Evolutionary conservation across 2,329 filamentous ascomycete genomes (phyloP).

Genomic region (Diaporthe sp.): DNA sequence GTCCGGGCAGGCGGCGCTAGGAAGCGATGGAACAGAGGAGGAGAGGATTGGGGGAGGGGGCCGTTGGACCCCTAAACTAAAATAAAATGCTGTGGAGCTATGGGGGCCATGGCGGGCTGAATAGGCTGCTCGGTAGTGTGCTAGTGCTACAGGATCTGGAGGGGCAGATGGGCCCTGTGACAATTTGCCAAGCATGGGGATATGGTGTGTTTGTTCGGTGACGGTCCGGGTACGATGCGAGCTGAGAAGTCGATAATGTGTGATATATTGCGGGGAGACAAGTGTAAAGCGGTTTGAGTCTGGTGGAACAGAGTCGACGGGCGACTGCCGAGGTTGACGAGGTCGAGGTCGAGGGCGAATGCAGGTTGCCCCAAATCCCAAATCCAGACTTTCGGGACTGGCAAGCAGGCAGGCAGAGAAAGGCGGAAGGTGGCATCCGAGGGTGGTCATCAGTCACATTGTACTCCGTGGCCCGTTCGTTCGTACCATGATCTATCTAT

Average conservation of each 20-base stretch:
- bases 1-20: conserved; percentile 9
- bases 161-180: conserved; percentile 1
- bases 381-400: conserved; percentile 4
- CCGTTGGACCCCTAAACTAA: conserved; percentile 30
- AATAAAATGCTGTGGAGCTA: conserved; percentile 3
- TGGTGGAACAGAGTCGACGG: background rate
- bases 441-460: conserved; percentile 9
- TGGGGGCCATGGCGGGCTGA: background rate
- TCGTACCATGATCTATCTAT: background rate
- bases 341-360: background rate
- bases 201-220: conserved; percentile 10
- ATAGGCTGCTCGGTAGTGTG: conserved; percentile 11
- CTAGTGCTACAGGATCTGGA: background rate
- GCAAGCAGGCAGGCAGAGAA: background rate
- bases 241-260: background rate
- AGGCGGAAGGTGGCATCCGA: conserved; percentile 33
- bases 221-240: conserved; percentile 8
- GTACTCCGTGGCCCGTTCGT: background rate
- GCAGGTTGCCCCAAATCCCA: conserved; percentile 9
- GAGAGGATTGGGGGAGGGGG: background rate
- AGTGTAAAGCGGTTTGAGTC: background rate
- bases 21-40: conserved; percentile 9
- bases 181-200: conserved; percentile 20
- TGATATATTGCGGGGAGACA: background rate
- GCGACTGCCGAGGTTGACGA: background rate